phyloP scores from a whole-genome alignment of 257 asterid genomes.

The Ajuga chamaepitys region DNA sequence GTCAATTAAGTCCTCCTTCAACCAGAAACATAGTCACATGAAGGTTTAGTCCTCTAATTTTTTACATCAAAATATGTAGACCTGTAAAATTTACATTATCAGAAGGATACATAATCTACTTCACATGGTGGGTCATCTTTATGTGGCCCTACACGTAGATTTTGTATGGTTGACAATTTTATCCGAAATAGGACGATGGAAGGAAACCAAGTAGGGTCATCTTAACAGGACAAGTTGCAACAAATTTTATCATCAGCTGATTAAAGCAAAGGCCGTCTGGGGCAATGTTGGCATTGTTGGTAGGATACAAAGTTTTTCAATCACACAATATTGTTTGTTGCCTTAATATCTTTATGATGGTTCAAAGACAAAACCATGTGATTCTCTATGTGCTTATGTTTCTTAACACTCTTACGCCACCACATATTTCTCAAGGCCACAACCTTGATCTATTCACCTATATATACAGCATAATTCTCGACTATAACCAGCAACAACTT shows the following conservation, averaged over 20 bases:
- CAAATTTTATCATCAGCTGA: too few relatives aligned
- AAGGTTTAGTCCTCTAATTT: too few relatives aligned
- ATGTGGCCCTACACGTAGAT: neutral
- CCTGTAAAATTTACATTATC: too few relatives aligned
- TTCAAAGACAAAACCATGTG: constrained; percentile 22
- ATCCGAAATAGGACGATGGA: neutral
- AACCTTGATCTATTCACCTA: neutral
- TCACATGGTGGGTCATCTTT: too few relatives aligned
- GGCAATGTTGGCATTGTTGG: neutral
- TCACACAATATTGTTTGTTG: neutral
- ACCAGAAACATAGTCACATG: too few relatives aligned
- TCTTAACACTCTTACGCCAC: neutral
- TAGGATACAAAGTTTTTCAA: neutral
- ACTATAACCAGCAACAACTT: neutral
- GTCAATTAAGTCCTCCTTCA: too few relatives aligned
- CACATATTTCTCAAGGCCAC: neutral
- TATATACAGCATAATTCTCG: constrained; percentile 8
- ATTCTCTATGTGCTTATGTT: neutral
- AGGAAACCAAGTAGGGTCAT: neutral
- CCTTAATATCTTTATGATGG: neutral
- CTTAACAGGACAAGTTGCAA: neutral
- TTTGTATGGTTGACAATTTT: too few relatives aligned
- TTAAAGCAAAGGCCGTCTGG: neutral
- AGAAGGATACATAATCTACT: too few relatives aligned
- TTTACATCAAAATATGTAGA: too few relatives aligned